These are phyloP conservation scores for Starmerella apicola DNA, from an alignment of 805 yeast genomes.

Conservation along the genomic window DNA sequence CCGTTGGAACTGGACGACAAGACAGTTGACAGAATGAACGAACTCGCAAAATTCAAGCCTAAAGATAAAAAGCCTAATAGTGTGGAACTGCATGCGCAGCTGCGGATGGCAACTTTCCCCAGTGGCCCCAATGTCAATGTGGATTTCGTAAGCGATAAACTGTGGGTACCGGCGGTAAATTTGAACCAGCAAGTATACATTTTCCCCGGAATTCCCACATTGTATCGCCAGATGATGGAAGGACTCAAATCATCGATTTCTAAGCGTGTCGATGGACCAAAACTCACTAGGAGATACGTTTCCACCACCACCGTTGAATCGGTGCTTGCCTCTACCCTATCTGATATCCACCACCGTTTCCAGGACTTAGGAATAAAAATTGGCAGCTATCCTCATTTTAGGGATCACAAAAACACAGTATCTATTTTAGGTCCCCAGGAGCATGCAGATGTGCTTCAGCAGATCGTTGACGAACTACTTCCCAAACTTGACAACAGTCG, in stretches of 20 bases:
- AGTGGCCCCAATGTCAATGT: conserved; percentile 27
- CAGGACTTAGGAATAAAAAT: conserved; percentile 41
- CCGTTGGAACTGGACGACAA: conserved; percentile 41
- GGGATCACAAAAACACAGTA: conserved; percentile 51
- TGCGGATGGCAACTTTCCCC: conserved; percentile 75
- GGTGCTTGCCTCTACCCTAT: conserved; percentile 52
- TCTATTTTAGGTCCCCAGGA: conserved; percentile 53
- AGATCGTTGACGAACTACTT: conserved; percentile 37
- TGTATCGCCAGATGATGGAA: conserved; percentile 45
- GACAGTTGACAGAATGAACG: conserved; percentile 49
- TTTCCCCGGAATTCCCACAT: conserved; percentile 73
- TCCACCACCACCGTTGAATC: conserved; percentile 52
- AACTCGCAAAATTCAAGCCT: conserved; percentile 24
- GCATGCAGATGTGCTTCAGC: conserved; percentile 30
- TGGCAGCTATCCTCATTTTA: conserved; percentile 77
- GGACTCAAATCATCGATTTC: conserved; percentile 32
- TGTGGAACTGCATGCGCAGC: conserved; percentile 47
- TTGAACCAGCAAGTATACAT: conserved; percentile 54
- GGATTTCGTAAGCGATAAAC: conserved; percentile 35
- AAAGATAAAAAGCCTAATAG: conserved; percentile 8
- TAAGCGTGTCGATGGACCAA: conserved; percentile 31
- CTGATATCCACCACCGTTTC: conserved; percentile 38
- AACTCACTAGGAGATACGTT: conserved; percentile 36
- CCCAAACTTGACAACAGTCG: conserved; percentile 38
- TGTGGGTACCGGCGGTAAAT: conserved; percentile 79